Evolutionary conservation across 2,329 filamentous ascomycete species (phyloP).

Genomic region (Berkeleyomyces basicola): DNA sequence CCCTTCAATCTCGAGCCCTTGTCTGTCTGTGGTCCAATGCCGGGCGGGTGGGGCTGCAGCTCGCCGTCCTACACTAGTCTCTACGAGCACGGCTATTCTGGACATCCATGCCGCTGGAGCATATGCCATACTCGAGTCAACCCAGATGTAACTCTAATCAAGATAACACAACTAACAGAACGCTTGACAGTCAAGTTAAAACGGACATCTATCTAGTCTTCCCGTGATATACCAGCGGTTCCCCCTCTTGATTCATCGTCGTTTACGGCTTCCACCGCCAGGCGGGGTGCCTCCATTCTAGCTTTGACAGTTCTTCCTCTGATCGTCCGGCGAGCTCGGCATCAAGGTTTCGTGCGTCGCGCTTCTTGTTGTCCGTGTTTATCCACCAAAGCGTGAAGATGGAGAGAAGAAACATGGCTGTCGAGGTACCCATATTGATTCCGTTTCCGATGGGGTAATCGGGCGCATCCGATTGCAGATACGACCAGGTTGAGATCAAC

Average conservation of each 20-base stretch:
- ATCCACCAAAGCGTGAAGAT: conserved; percentile 41
- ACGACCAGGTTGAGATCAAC: conserved; percentile 46
- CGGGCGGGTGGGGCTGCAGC: too few species aligned
- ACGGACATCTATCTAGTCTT: background rate
- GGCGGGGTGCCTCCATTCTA: conserved; percentile 52
- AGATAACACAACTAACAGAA: too few species aligned
- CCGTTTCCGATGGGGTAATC: conserved; percentile 56
- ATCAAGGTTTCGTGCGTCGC: conserved; percentile 38
- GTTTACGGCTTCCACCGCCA: conserved; percentile 39
- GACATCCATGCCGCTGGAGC: too few species aligned
- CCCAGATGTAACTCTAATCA: too few species aligned
- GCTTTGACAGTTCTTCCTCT: conserved; percentile 36
- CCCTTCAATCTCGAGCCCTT: too few species aligned
- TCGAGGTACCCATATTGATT: conserved; percentile 46
- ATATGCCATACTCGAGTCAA: too few species aligned
- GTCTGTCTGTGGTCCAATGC: too few species aligned
- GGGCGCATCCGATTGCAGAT: conserved; percentile 44
- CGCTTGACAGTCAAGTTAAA: too few species aligned
- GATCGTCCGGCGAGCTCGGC: conserved; percentile 38
- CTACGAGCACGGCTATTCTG: too few species aligned
- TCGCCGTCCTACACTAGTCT: too few species aligned
- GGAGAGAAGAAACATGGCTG: conserved; percentile 35
- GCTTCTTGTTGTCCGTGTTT: conserved; percentile 41
- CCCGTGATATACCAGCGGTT: background rate
- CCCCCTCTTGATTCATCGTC: background rate